Conservation (phyloP, 306 rosid species). For the Ammopiptanthus mongolicus region DNA sequence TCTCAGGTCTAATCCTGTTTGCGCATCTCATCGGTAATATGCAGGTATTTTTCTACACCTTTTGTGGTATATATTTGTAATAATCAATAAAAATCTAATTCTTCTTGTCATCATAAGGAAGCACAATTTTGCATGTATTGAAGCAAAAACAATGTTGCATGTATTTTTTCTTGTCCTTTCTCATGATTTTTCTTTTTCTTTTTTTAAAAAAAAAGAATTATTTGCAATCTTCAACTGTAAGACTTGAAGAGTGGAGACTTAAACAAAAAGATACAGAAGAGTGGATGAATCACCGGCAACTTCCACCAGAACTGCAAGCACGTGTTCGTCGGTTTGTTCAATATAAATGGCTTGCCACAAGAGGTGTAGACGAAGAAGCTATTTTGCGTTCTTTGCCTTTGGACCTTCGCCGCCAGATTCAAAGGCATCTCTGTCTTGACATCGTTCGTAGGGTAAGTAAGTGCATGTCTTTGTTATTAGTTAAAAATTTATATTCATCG, state of each 20-base stretch:
- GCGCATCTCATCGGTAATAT: slow-evolving; percentile 89
- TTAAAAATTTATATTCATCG: no score
- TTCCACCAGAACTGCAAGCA: slow-evolving; percentile 66
- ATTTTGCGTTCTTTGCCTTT: slow-evolving; percentile 65
- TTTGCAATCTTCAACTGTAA: slow-evolving; percentile 76
- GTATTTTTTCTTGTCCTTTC: not conserved
- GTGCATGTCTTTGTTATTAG: no score
- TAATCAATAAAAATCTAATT: not conserved
- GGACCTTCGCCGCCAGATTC: slow-evolving; percentile 81
- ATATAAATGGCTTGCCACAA: slow-evolving; percentile 84
- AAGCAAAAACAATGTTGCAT: not conserved
- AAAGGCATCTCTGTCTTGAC: slow-evolving; percentile 82
- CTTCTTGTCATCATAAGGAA: not conserved
- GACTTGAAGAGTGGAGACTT: slow-evolving; percentile 90
- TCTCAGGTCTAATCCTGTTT: slow-evolving; percentile 68
- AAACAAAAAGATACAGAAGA: slow-evolving; percentile 83
- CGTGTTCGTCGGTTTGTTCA: slow-evolving; percentile 79
- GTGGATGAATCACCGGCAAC: slow-evolving; percentile 97
- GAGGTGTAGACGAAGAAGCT: slow-evolving; percentile 88
- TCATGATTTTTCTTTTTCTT: not conserved
- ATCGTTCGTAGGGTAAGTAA: slow-evolving; percentile 82
- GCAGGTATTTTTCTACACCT: slow-evolving; percentile 51
- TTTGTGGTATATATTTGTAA: not conserved
- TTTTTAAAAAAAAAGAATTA: slow-evolving; percentile 49
- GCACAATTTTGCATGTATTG: not conserved